Evolutionary conservation across 495 filamentous ascomycete species (phyloP).

Genomic region (Eremomyces bilateralis): DNA sequence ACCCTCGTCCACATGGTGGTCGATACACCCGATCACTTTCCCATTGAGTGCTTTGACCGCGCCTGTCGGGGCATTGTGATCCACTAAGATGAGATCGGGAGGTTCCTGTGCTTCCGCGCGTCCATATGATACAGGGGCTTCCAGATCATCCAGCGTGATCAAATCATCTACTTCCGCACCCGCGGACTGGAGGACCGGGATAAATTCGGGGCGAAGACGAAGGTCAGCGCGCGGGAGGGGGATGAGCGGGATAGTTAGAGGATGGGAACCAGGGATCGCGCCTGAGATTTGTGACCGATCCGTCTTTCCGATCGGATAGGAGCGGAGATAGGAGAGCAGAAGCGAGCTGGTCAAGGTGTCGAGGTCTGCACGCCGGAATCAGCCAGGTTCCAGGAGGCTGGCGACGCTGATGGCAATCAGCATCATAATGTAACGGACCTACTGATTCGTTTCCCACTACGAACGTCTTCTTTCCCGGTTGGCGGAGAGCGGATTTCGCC

Average conservation of each 20-base stretch:
- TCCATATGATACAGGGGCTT: too few relatives aligned
- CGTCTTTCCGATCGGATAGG: constrained; percentile 22
- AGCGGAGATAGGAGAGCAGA: constrained; percentile 66
- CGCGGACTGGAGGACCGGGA: constrained; percentile 23
- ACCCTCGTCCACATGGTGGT: constrained; percentile 77
- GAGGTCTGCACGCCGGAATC: constrained; percentile 34
- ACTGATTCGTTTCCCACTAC: neutral
- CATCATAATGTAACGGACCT: neutral
- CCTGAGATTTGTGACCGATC: too few relatives aligned
- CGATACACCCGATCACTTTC: constrained; percentile 66
- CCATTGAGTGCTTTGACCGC: constrained; percentile 18
- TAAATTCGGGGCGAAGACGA: constrained; percentile 58
- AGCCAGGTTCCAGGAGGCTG: neutral
- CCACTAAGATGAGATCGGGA: constrained; percentile 48
- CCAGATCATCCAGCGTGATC: constrained; percentile 24
- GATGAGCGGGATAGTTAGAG: constrained; percentile 63
- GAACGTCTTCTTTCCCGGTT: too few relatives aligned
- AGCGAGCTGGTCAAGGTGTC: constrained; percentile 77
- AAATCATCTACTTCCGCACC: constrained; percentile 17
- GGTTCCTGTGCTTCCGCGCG: constrained; percentile 12
- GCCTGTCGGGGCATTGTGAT: constrained; percentile 62
- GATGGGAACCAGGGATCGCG: too few relatives aligned
- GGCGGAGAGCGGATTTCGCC: too few relatives aligned
- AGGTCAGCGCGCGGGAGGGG: constrained; percentile 54
- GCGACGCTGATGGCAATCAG: neutral